Evolutionary conservation across 2,329 filamentous ascomycete genomes (phyloP), one percentile per base, ranked within the genome.

Genomic region (Incumbomyces delicatus): DNA sequence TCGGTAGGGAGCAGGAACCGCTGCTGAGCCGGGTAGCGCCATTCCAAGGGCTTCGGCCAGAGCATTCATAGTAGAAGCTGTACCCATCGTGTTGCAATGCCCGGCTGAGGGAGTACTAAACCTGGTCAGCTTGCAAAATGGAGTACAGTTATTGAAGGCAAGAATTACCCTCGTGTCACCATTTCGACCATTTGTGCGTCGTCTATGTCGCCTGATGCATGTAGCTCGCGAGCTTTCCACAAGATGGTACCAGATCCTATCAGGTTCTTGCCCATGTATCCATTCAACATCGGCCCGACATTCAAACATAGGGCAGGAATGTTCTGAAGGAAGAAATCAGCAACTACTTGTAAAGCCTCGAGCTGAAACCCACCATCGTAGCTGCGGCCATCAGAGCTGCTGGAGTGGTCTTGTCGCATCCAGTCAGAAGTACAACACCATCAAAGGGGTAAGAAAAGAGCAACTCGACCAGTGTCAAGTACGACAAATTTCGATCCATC

Each of bases 11-110:
- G 72, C 72, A 1, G 72, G 72, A n/a, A 74, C 74, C 3, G 70
- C 69, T 2, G 71, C 67, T 2, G 71, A 72, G 1, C 71, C 72
- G 0, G 72, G 71, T 0, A 76, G 63, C 0, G 71, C 69, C 68
- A 76, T 74, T 30, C 73, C 73, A 3, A 76, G 61, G 2, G 72
- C 71, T 54, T 75, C 72, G 41, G 71, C 70, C 1, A 74, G 63
- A 1, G 71, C 69, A 51, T 74, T 74, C 70, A 75, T 74, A 0
- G 71, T 75, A 6, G 68, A 71, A 2, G 72, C 72, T 13, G 72
- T 75, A 40, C 72, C 71, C 72, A 75, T 75, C 13, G 71, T 74
- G 54, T 74, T 74, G 56, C 72, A 75, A 51, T 73, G 70, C 32
- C 69, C 72, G 6, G 61, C 67, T 1, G 66, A 72, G 1, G 69